phyloP scores from a whole-genome alignment of 78 protist species.

The Trichosphaerium sp. region DNA sequence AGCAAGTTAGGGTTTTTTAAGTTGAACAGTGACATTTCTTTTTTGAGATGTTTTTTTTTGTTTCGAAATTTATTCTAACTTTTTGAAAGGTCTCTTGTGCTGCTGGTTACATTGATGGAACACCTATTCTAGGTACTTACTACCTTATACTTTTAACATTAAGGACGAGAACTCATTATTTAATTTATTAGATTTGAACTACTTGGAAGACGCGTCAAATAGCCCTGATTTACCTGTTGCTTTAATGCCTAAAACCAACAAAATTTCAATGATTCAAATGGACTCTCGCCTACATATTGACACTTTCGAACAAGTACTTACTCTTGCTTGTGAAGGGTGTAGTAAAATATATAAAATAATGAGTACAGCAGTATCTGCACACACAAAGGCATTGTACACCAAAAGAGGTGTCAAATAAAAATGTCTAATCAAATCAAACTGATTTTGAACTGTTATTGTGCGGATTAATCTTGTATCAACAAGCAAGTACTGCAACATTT shows the following conservation, averaged over 20 bases:
- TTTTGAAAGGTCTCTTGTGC: constrained; percentile 39
- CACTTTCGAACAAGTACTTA: constrained; percentile 21
- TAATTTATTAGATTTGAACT: constrained; percentile 29
- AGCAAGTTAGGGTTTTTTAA: too few species aligned
- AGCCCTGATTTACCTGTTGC: constrained; percentile 63
- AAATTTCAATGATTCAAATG: constrained; percentile 36
- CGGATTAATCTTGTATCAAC: too few species aligned
- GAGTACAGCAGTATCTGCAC: constrained; percentile 15
- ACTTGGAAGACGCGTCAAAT: constrained; percentile 55
- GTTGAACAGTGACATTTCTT: too few species aligned
- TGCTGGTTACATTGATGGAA: constrained; percentile 55
- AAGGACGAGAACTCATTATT: background rate
- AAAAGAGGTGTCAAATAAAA: constrained; percentile 9
- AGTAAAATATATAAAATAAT: constrained; percentile 22
- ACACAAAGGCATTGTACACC: constrained; percentile 11
- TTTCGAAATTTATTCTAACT: too few species aligned
- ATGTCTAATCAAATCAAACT: constrained; percentile 8
- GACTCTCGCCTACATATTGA: constrained; percentile 53
- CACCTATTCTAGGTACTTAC: constrained; percentile 6
- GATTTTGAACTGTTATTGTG: too few species aligned
- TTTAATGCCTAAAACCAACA: constrained; percentile 35
- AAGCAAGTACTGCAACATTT: too few species aligned
- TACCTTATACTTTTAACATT: background rate
- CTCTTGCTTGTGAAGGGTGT: constrained; percentile 32
- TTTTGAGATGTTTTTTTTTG: too few species aligned